A percentile compares a stretch with the other conserved stretches of the same genome.
phyloP scores from a whole-genome alignment of 805 yeast genomes.

The Candida sonorensis region DNA sequence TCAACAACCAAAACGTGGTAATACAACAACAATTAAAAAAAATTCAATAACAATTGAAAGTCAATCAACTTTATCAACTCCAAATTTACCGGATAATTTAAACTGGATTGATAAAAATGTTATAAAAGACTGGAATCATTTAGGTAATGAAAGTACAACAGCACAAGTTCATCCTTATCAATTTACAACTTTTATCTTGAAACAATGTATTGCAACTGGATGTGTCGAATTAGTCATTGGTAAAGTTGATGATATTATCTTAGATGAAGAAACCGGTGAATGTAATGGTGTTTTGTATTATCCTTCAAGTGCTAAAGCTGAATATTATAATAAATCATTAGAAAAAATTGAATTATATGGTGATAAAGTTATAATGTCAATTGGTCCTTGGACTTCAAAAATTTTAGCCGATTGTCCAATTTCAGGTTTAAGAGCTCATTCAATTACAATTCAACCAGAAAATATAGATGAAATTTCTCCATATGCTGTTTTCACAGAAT shows the following conservation, averaged over 20 bases:
- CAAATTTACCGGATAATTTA: slow-evolving; percentile 51
- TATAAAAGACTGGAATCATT: slow-evolving; percentile 65
- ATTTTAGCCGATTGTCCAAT: slow-evolving; percentile 91
- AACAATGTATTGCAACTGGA: slow-evolving; percentile 75
- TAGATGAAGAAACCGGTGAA: slow-evolving; percentile 54
- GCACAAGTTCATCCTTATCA: slow-evolving; percentile 97
- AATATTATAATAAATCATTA: slow-evolving; percentile 23
- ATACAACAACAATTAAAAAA: slow-evolving; percentile 27
- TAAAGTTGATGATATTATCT: slow-evolving; percentile 63
- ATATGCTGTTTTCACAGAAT: slow-evolving; percentile 89
- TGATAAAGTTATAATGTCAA: slow-evolving; percentile 74
- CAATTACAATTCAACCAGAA: slow-evolving; percentile 83
- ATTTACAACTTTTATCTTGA: slow-evolving; percentile 78
- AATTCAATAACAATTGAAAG: slow-evolving; percentile 29
- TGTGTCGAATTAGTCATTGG: slow-evolving; percentile 83
- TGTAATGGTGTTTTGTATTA: slow-evolving; percentile 68
- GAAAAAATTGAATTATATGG: slow-evolving; percentile 46
- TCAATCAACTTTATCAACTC: slow-evolving; percentile 9
- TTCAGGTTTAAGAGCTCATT: slow-evolving; percentile 89
- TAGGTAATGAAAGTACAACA: slow-evolving; percentile 83
- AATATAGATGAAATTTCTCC: slow-evolving; percentile 72
- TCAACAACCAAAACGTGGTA: slow-evolving; percentile 8
- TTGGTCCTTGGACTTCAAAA: slow-evolving; percentile 97
- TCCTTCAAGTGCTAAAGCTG: slow-evolving; percentile 31
- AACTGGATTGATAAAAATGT: slow-evolving; percentile 69